Base-by-base conservation (phyloP, 2,329 filamentous ascomycete genomes). In the Pseudogymnoascus sp. region DNA sequence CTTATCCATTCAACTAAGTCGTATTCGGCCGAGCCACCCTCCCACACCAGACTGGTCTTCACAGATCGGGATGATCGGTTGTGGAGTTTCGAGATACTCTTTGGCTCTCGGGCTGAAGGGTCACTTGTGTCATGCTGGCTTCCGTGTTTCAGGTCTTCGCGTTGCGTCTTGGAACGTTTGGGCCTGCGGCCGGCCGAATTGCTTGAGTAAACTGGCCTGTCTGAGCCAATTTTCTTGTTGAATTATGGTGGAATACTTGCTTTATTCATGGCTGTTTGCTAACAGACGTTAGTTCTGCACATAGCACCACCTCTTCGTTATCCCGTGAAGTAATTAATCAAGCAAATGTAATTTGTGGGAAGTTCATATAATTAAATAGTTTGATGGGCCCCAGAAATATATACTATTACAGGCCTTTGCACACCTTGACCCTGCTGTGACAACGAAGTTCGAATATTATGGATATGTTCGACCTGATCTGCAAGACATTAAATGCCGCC, bases 1-100 rank as follows among this genome's bases (percentile, higher is more conserved):
- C 83, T 83, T 85, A 87, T 88, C 84, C 84, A 88, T 88, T 88
- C 84, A 81, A 85, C 82, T 79, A 87, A 77, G 72, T 79, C 80
- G 77, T 80, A 74, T 57, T 75, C 75, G 72, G 77, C 85, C 85
- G 77, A 87, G 84, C 82, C 81, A 83, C 82, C 76, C 87, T 89
- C 80, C 82, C 85, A 73, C 83, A 88, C 85, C 82, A 72, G 76
- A 90, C 83, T 69, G 65, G 72, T 67, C 71, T 72, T 68, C 68
- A 68, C 65, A 67, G 73, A 70, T 69, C 74, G 79, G 76, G 74
- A 89, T 78, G 86, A 89, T 74, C 71, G 80, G 86, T 89, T 85
- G 86, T 89, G 85, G 83, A 89, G 86, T 88, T 82, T 71, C 15
- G 35, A 57, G 35, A 68, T 67, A 65, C 64, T 65, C 70, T 65